Conservation (phyloP, 164 flowering plant genomes). For the Aristolochia fimbriata region DNA sequence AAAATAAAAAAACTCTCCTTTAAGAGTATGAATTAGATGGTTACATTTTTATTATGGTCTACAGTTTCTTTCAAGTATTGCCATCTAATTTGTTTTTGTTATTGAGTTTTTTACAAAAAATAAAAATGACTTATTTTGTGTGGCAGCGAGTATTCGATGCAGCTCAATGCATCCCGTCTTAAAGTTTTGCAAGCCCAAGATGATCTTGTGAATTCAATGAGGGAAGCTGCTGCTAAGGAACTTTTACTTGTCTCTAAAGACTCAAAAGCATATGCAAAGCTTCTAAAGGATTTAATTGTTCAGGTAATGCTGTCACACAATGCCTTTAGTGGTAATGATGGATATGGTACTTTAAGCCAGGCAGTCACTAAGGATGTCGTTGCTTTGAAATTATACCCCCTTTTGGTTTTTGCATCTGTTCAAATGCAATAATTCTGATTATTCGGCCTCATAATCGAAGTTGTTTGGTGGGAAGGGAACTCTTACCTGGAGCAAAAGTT, state of each 20-base stretch:
- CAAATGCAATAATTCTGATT: too few species aligned
- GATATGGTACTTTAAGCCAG: too few species aligned
- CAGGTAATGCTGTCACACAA: conserved; percentile 27
- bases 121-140: conserved; percentile 4
- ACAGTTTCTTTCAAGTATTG: background rate
- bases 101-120: background rate
- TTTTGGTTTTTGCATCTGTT: too few species aligned
- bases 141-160: conserved; percentile 72
- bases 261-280: conserved; percentile 29
- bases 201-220: conserved; percentile 51
- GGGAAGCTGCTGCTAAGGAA: conserved; percentile 47
- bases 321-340: background rate
- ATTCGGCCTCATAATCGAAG: too few species aligned
- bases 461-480: too few species aligned
- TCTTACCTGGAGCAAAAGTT: too few species aligned
- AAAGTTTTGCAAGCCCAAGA: conserved; percentile 67
- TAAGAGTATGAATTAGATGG: too few species aligned
- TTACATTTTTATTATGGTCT: too few species aligned
- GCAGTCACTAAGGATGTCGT: too few species aligned
- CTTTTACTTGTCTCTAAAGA: conserved; percentile 30
- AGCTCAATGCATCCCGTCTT: conserved; percentile 61
- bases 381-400: too few species aligned
- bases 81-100: background rate
- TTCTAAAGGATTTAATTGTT: conserved; percentile 45
- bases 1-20: too few species aligned